Base-by-base conservation (phyloP, 2,329 filamentous ascomycete genomes). In the Curvularia verruculosa region DNA sequence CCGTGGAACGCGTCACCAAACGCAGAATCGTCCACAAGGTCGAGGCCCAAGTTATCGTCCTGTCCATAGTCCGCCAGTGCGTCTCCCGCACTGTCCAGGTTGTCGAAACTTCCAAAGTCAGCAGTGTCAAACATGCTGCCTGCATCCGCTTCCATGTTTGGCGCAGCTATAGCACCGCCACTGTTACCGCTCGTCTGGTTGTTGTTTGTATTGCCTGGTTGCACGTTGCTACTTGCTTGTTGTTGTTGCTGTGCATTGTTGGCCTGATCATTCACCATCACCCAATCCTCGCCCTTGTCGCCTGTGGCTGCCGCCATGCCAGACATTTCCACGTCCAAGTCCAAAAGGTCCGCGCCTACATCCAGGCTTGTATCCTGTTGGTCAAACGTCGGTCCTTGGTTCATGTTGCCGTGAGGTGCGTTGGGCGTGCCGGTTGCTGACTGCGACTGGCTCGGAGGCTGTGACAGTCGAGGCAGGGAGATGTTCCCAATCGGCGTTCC, bases 401-500 rank as follows among this genome's bases (percentile, higher is more conserved):
- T 61, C 21, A 58, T 39, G 21, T 71, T 68, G 15, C 61, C 58
- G 10, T 58, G 49, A 21, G 69, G 58, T 3, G 75, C 74, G 41
- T 69, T 73, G 34, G 87, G 86, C 6, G 87, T 89, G 5, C 81
- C 83, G 15, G 81, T 83, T 44, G 79, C 81, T 1, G 87, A 89
- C 46, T 84, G 83, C 9, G 81, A 80, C 46, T 87, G 86, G n/a
- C 82, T 71, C 28, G 84, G 82, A 28, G 84, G 77, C 66, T 89
- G 75, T 21, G 75, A 76, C 40, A 76, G 54, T 19, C 63, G 85
- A 9, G 86, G 87, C 1, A 86, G 85, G 1, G 85, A 82, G 67
- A 87, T 82, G 71, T 81, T 86, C 67, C 85, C 86, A 23, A 80
- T 76, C 0, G 87, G 86, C 6, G 87, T 89, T 2, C 85, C 54